Evolutionary conservation across 345 rosid species (phyloP), one percentile per base, ranked within the genome.

Genomic region (Acer yangbiense): DNA sequence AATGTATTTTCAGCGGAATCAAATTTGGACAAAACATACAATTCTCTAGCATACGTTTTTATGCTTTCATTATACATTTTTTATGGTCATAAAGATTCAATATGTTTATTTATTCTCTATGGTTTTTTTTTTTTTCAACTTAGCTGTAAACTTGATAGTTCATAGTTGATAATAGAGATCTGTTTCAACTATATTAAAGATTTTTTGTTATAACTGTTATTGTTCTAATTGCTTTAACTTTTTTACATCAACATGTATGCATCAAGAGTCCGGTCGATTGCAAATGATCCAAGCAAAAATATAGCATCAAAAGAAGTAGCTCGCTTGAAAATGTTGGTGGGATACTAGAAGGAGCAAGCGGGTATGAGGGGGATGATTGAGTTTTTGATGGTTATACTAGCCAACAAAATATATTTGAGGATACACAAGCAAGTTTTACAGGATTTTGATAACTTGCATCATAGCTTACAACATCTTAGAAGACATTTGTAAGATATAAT

Each of bases 1-100:
- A 96, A 92, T 55, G 94, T 88, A 4, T 94, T 97, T 71, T 97
- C 97, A 9, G 91, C 93, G 0, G 98, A 94, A 79, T 89, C 97
- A 69, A 94, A 92, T 83, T 82, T 96, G 87, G 98, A 96, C 0
- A 98, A 94, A 83, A 88, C 97, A 2, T 88, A 90, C 90, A 94
- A 96, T 79, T 94, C 99, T 70, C 83, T 92, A 58, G 76, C 81
- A 97, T 96, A 88, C 67, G 97, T 68, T 74, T 73, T 72, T 68
- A 29, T 13, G 52, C 21, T 57, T 62, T 71, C 52, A 6, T 65
- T 27, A 44, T 29, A 62, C 46, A 14, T 72, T 20, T 20, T 6
- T 65, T 41, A 43, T 50, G 35, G 6, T 74, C 6, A 41, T 41
- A 7, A 41, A 12, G 14, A 48, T 48, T 10, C 0, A 12, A 9